Evolutionary conservation across 306 rosid genomes (phyloP).

Genomic region (Sesbania bispinosa): DNA sequence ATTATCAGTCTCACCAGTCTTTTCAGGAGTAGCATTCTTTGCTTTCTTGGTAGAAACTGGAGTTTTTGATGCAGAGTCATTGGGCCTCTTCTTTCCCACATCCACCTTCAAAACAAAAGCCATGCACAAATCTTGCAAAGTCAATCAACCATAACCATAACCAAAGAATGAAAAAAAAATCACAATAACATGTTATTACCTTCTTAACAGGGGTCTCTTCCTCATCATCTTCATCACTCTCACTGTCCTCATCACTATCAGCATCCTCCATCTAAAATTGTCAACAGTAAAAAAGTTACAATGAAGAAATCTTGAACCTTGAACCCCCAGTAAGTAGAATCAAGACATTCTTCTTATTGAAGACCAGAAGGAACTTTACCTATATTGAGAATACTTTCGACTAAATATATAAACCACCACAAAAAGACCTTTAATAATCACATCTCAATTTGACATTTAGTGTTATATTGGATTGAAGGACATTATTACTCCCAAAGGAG

Average conservation of each 20-base stretch:
- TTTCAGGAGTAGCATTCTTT: conserved; percentile 61
- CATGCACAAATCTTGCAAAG: not conserved
- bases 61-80: conserved; percentile 58
- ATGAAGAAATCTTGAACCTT: not conserved
- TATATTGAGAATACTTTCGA: not conserved
- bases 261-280: conserved; percentile 40
- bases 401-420: not conserved
- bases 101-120: conserved; percentile 33
- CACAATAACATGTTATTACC: conserved; percentile 21
- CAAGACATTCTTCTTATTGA: not conserved
- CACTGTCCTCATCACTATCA: conserved; percentile 38
- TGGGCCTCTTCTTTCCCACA: conserved; percentile 60
- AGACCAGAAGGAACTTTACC: too few relatives aligned
- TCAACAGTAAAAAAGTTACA: not conserved
- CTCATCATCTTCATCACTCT: conserved; percentile 48
- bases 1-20: conserved; percentile 51
- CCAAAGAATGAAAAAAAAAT: too few relatives aligned
- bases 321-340: not conserved
- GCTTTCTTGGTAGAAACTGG: conserved; percentile 68
- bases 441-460: not conserved
- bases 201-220: conserved; percentile 59
- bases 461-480: not conserved
- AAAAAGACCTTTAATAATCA: too few relatives aligned
- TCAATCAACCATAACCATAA: not conserved
- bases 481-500: not conserved